These are phyloP conservation scores for Sclerotinia sclerotiorum DNA, from an alignment of 2,329 filamentous ascomycete genomes.

Conservation along the genomic window DNA sequence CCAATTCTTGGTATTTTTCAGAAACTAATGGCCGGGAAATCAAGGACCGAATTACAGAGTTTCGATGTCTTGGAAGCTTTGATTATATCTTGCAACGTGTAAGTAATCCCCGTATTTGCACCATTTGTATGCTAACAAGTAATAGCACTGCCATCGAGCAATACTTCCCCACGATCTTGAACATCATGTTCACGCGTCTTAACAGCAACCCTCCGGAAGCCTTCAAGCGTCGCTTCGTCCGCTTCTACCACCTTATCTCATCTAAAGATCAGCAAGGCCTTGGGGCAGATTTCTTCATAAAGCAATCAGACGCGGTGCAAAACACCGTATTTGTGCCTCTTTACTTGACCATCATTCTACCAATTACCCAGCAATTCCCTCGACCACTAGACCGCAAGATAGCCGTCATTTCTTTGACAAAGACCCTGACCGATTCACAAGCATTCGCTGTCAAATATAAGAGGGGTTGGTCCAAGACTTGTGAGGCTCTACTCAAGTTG, in stretches of 20 bases:
- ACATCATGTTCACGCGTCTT: conserved; percentile 74
- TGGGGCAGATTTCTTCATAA: conserved; percentile 89
- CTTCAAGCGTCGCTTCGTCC: conserved; percentile 82
- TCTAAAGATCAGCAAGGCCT: conserved; percentile 70
- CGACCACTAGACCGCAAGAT: conserved; percentile 89
- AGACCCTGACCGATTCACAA: conserved; percentile 82
- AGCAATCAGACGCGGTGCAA: conserved; percentile 79
- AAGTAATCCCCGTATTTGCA: conserved; percentile 44
- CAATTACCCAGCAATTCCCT: conserved; percentile 83
- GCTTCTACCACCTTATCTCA: conserved; percentile 91
- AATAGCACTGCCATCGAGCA: conserved; percentile 60
- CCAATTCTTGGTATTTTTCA: conserved; percentile 95
- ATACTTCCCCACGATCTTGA: conserved; percentile 61
- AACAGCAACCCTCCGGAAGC: conserved; percentile 67
- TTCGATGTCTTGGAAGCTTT: conserved; percentile 89
- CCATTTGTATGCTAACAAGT: conserved; percentile 33
- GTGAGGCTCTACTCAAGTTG: conserved; percentile 83
- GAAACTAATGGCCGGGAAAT: conserved; percentile 67
- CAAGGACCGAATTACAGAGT: conserved; percentile 71
- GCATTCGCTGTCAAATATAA: conserved; percentile 79
- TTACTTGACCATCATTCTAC: conserved; percentile 83
- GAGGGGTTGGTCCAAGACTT: conserved; percentile 90
- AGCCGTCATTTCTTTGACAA: conserved; percentile 89
- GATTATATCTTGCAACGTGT: conserved; percentile 69
- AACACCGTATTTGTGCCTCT: conserved; percentile 76